These are phyloP conservation scores for Gaeumannomyces tritici DNA, from an alignment of 2,329 filamentous ascomycete species.

Conservation along the genomic window DNA sequence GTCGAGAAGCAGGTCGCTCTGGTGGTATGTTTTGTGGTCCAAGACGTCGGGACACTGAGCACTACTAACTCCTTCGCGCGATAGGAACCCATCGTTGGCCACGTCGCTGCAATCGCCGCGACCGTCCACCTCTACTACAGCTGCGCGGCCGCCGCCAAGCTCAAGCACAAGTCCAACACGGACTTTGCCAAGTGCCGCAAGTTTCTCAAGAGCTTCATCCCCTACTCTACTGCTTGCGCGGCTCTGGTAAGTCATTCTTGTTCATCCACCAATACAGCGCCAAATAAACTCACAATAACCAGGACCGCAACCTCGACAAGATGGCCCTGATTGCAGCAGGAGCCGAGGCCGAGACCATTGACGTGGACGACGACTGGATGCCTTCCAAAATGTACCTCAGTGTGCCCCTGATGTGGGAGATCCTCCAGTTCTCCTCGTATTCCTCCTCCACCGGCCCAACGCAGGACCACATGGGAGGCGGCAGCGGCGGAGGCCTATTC, in stretches of 20 bases:
- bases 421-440: slow-evolving; percentile 35
- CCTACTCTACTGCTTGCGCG: slow-evolving; percentile 34
- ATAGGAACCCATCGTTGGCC: slow-evolving; percentile 39
- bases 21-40: slow-evolving; percentile 10
- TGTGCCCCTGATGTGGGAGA: slow-evolving; percentile 42
- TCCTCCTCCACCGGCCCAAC: slow-evolving; percentile 14
- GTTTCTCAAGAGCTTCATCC: slow-evolving; percentile 37
- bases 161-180: slow-evolving; percentile 26
- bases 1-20: slow-evolving; percentile 37
- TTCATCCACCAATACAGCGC: neutral
- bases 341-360: slow-evolving; percentile 10
- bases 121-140: slow-evolving; percentile 45
- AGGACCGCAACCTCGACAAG: slow-evolving; percentile 37
- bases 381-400: slow-evolving; percentile 42
- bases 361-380: slow-evolving; percentile 41
- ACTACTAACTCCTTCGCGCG: neutral
- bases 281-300: neutral
- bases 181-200: slow-evolving; percentile 40
- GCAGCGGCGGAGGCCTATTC: slow-evolving; percentile 27
- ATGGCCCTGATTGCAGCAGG: slow-evolving; percentile 36
- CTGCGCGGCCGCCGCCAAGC: slow-evolving; percentile 34
- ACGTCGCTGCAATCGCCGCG: slow-evolving; percentile 39
- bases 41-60: too few relatives aligned
- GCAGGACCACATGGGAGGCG: slow-evolving; percentile 23
- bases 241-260: slow-evolving; percentile 27